Conservation (phyloP, 768 basidiomycete genomes). For the Lactifluus piperatus region DNA sequence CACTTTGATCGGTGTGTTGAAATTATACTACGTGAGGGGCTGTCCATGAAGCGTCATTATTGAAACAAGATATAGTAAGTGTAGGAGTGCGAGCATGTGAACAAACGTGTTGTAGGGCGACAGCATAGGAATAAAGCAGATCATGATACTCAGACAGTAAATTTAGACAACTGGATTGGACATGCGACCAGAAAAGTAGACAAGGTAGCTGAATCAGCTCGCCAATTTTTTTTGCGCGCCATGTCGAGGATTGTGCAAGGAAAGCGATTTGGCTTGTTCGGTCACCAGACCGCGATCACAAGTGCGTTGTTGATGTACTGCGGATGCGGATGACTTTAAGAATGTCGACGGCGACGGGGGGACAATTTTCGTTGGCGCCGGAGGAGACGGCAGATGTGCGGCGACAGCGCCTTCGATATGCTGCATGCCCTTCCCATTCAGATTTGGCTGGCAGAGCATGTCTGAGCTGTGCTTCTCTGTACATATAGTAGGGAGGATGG, state of each 20-base stretch:
- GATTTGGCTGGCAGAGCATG: neutral
- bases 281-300: neutral
- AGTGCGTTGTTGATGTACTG: neutral
- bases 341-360: neutral
- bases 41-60: too few species aligned
- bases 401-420: neutral
- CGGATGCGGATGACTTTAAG: neutral
- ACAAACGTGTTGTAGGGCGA: too few species aligned
- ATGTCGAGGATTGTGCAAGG: neutral
- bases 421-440: neutral
- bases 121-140: too few species aligned
- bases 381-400: neutral
- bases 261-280: neutral
- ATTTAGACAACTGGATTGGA: too few species aligned
- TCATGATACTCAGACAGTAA: too few species aligned
- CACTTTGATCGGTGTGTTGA: too few species aligned
- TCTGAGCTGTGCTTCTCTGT: slow-evolving; percentile 24
- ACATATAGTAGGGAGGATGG: slow-evolving; percentile 48
- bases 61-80: too few species aligned
- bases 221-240: neutral
- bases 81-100: too few species aligned
- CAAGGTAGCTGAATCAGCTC: neutral
- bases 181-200: too few species aligned
- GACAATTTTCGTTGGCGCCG: neutral
- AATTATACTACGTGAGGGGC: too few species aligned